Percentiles rank a stretch among this genome's conserved stretches.
phyloP scores from a whole-genome alignment of 208 protist genomes.

The Kentomonas sorsogonicus region DNA sequence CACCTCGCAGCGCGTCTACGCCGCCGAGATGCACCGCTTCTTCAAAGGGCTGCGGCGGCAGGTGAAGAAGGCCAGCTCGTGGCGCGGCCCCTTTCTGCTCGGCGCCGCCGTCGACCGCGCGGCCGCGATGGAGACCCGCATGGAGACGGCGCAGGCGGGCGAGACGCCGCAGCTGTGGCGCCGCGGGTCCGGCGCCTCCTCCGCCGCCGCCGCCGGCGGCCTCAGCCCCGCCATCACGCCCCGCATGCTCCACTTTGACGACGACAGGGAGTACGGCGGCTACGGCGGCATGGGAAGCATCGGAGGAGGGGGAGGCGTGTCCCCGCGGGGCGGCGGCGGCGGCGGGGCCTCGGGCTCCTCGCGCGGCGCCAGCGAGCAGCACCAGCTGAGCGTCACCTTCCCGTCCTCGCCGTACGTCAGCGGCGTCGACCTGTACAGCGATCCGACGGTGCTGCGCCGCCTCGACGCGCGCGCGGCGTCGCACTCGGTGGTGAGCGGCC shows the following conservation, averaged over 20 bases:
- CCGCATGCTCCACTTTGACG: conserved; percentile 29
- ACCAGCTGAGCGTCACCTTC: conserved; percentile 43
- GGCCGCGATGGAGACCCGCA: conserved; percentile 30
- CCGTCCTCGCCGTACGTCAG: conserved; percentile 27
- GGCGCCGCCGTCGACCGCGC: conserved; percentile 38
- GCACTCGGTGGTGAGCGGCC: conserved; percentile 24
- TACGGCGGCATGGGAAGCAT: no score
- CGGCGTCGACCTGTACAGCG: conserved; percentile 42
- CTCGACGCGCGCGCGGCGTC: conserved; percentile 28
- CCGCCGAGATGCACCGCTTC: conserved; percentile 62
- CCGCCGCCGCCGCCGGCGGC: no score
- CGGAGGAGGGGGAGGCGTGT: conserved; percentile 1
- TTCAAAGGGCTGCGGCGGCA: conserved; percentile 61
- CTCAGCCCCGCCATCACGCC: conserved; percentile 48
- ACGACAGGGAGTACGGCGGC: conserved; percentile 19
- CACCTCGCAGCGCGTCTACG: conserved; percentile 80
- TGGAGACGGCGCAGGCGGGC: conserved; percentile 45
- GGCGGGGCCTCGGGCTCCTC: conserved; percentile 9
- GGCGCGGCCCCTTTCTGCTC: conserved; percentile 43
- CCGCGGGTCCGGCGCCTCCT: conserved; percentile 12
- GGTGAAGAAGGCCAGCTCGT: conserved; percentile 48
- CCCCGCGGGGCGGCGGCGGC: conserved; percentile 4
- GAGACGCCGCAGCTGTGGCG: conserved; percentile 38
- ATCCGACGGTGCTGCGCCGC: conserved; percentile 33
- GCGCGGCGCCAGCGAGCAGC: conserved; percentile 17